Evolutionary conservation across 1,139 yeast species (phyloP).

Genomic region (Suhomyces guaymorum): DNA sequence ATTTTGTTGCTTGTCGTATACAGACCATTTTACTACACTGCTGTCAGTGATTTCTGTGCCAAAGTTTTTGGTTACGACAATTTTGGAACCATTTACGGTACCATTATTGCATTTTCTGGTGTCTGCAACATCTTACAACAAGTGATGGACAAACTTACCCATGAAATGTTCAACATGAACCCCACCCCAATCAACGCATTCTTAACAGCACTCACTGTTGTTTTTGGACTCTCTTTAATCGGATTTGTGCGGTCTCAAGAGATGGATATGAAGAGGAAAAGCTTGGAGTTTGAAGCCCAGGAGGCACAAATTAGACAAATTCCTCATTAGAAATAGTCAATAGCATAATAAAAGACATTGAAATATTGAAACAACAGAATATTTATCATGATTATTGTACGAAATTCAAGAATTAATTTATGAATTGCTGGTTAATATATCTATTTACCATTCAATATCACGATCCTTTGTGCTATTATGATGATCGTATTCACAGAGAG

Average conservation of each 20-base stretch:
- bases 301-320: slow-evolving; percentile 51
- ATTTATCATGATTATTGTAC: background rate
- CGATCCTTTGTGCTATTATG: too few relatives aligned
- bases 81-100: slow-evolving; percentile 90
- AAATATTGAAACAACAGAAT: background rate
- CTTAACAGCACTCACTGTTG: slow-evolving; percentile 52
- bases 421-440: too few relatives aligned
- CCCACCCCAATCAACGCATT: slow-evolving; percentile 74
- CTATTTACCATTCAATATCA: too few relatives aligned
- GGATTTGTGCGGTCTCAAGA: slow-evolving; percentile 57
- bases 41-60: slow-evolving; percentile 87
- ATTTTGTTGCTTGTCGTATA: slow-evolving; percentile 73
- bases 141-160: slow-evolving; percentile 67
- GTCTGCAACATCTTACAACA: slow-evolving; percentile 72
- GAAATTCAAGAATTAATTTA: too few relatives aligned
- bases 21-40: slow-evolving; percentile 90
- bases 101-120: slow-evolving; percentile 80
- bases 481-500: too few relatives aligned
- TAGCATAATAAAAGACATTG: background rate
- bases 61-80: slow-evolving; percentile 92
- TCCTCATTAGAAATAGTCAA: slow-evolving; percentile 35
- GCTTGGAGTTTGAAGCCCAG: slow-evolving; percentile 64
- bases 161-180: slow-evolving; percentile 62
- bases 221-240: slow-evolving; percentile 56
- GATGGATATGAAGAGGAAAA: slow-evolving; percentile 47